phyloP scores from a whole-genome alignment of 257 asterid species.

The Nicotiana tabacum region DNA sequence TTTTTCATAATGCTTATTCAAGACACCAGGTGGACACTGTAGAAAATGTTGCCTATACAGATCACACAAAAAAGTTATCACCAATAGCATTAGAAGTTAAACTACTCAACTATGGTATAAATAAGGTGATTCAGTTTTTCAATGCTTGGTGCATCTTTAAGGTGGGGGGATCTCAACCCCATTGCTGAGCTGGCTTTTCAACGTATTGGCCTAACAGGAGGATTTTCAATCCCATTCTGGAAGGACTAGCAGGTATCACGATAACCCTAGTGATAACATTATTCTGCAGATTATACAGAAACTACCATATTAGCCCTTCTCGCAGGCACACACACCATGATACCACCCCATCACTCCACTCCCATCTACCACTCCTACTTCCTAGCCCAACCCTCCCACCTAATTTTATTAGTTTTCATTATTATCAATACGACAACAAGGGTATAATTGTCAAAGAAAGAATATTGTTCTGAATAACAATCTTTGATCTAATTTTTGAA shows the following conservation, averaged over 20 bases:
- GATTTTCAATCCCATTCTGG: not conserved
- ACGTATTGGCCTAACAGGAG: not conserved
- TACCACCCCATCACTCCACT: not conserved
- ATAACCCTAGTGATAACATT: not conserved
- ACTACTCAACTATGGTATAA: not conserved
- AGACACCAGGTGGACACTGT: constrained; percentile 59
- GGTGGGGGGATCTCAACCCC: not conserved
- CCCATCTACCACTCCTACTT: not conserved
- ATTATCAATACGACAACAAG: not conserved
- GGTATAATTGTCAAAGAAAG: not conserved
- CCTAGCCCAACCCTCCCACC: too few species aligned
- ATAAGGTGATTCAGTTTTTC: not conserved
- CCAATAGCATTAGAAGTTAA: not conserved
- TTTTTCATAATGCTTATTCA: constrained; percentile 78
- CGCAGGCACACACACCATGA: too few species aligned
- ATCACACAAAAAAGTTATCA: constrained; percentile 12
- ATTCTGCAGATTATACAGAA: not conserved
- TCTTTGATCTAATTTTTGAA: not conserved
- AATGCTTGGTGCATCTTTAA: not conserved
- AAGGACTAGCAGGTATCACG: not conserved
- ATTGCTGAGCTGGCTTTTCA: not conserved
- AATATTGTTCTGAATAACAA: not conserved
- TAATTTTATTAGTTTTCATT: not conserved
- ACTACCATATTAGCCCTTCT: not conserved
- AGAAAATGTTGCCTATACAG: constrained; percentile 60